A percentile compares a stretch with the other conserved stretches of the same genome.
phyloP scores from a whole-genome alignment of 2,329 filamentous ascomycete species.

The Dothideomycetes sp. region DNA sequence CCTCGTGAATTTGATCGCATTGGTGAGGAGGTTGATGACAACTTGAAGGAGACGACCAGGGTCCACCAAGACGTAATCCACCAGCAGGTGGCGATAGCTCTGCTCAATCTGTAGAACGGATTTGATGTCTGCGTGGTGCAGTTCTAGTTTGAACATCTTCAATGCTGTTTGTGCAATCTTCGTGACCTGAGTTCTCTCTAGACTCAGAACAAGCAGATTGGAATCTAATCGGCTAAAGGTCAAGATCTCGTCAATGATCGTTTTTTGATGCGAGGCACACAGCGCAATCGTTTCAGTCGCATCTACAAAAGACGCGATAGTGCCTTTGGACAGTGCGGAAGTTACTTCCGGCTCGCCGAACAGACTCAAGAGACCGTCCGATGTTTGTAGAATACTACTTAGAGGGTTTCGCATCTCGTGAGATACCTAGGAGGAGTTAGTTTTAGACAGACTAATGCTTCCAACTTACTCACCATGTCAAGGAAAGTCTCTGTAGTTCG shows the following conservation, averaged over 20 bases:
- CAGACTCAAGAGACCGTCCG: constrained; percentile 31
- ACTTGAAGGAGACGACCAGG: constrained; percentile 32
- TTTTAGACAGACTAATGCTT: too few relatives aligned
- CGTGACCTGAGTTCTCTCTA: constrained; percentile 28
- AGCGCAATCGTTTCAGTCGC: constrained; percentile 23
- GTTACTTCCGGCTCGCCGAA: constrained; percentile 14
- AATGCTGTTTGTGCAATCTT: constrained; percentile 29
- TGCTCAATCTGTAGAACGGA: constrained; percentile 23
- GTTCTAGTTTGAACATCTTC: constrained; percentile 31
- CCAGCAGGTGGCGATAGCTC: constrained; percentile 22
- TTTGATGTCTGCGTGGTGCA: constrained; percentile 26
- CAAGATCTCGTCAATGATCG: constrained; percentile 34
- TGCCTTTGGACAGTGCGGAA: constrained; percentile 2
- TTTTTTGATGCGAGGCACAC: constrained; percentile 25
- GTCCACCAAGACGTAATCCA: constrained; percentile 29
- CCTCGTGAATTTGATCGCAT: constrained; percentile 35
- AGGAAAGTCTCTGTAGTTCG: constrained; percentile 25
- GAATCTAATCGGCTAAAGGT: constrained; percentile 32
- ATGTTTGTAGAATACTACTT: constrained; percentile 30
- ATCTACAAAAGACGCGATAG: constrained; percentile 13
- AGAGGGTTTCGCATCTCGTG: constrained; percentile 37
- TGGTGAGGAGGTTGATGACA: constrained; percentile 29
- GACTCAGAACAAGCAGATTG: constrained; percentile 29
- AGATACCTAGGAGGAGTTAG: too few relatives aligned
- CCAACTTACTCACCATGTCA: too few relatives aligned